Percentiles rank a stretch among this genome's conserved stretches.
Conservation (phyloP, 140 eudicot genomes). For the Eryngium alpinum region DNA sequence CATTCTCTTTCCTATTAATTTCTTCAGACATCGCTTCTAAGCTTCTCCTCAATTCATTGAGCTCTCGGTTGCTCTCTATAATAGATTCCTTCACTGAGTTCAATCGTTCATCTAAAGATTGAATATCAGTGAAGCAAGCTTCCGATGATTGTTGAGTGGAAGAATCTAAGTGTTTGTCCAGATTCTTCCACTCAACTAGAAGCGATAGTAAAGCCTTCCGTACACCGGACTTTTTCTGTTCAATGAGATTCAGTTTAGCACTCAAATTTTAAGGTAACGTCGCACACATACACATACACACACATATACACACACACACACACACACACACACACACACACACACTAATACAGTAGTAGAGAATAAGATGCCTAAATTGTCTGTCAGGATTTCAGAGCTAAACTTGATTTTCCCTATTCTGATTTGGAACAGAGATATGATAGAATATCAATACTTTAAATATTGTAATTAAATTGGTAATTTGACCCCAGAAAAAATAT, state of each 20-base stretch:
- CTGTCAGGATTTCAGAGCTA: no score
- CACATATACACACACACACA: no score
- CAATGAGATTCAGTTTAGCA: neutral
- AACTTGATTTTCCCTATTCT: no score
- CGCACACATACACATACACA: no score
- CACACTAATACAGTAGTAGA: no score
- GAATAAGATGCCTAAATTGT: no score
- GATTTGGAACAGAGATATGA: no score
- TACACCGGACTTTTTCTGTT: neutral
- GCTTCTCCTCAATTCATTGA: neutral
- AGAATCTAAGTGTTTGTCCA: neutral
- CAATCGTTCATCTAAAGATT: neutral
- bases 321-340: no score
- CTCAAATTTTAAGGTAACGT: no score
- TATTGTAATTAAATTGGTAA: no score
- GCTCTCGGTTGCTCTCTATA: neutral
- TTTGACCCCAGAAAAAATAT: no score
- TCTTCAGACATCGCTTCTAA: neutral
- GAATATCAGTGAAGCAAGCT: neutral
- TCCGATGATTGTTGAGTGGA: neutral
- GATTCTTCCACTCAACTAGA: neutral
- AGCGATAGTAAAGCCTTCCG: neutral
- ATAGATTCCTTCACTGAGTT: neutral
- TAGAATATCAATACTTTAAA: no score
- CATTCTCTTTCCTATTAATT: neutral